phyloP scores from a whole-genome alignment of 768 basidiomycete genomes.

The Suillus decipiens region DNA sequence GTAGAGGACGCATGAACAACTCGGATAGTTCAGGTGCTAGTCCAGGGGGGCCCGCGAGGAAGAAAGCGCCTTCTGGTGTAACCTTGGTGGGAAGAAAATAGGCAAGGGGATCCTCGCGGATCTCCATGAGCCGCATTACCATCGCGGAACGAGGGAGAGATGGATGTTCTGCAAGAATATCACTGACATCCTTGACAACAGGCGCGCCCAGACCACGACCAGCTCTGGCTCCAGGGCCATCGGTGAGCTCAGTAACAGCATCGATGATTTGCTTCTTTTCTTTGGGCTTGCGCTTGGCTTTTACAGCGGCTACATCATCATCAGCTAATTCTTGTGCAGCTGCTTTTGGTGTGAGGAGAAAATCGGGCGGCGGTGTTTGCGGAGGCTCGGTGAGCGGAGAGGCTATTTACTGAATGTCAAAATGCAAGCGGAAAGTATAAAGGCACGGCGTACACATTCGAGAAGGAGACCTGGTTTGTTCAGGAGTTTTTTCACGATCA shows the following conservation, averaged over 20 bases:
- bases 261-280: constrained; percentile 92
- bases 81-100: constrained; percentile 84
- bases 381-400: constrained; percentile 79
- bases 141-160: constrained; percentile 85
- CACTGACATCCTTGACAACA: constrained; percentile 56
- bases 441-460: constrained; percentile 60
- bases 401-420: constrained; percentile 43
- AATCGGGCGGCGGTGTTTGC: constrained; percentile 71
- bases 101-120: constrained; percentile 79
- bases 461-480: constrained; percentile 59
- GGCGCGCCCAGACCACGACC: constrained; percentile 63
- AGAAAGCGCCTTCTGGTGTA: constrained; percentile 71
- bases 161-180: constrained; percentile 77
- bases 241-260: constrained; percentile 80
- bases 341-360: constrained; percentile 49
- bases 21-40: constrained; percentile 79
- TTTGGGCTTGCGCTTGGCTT: constrained; percentile 54
- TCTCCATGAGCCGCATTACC: constrained; percentile 84
- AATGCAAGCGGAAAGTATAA: constrained; percentile 2
- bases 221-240: constrained; percentile 54
- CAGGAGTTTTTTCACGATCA: constrained; percentile 55
- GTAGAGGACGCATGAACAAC: constrained; percentile 80
- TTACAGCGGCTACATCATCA: constrained; percentile 38
- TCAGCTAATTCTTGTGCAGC: constrained; percentile 43
- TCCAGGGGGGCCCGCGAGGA: constrained; percentile 85